Evolutionary conservation across 495 filamentous ascomycete genomes (phyloP).

Genomic region (Bathelium albidoporum): DNA sequence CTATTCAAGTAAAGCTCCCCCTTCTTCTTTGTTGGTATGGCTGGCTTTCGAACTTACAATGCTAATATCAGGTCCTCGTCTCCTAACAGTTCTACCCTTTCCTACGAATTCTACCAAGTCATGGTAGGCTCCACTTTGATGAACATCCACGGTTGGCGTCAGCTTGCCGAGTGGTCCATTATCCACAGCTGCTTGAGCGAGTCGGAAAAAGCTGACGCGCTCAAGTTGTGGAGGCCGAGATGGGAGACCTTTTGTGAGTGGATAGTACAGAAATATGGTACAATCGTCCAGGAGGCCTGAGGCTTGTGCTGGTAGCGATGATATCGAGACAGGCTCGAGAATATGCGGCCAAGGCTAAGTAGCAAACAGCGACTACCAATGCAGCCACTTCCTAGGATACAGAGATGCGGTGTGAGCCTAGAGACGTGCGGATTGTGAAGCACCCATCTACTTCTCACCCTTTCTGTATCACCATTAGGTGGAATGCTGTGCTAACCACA

Average conservation of each 20-base stretch:
- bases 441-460: no score
- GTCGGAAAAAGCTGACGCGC: conserved; percentile 16
- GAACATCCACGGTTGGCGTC: conserved; percentile 31
- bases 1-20: conserved; percentile 29
- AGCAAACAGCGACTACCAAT: conserved; percentile 1
- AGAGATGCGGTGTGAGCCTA: not conserved
- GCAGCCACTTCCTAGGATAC: not conserved
- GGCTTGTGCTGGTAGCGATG: not conserved
- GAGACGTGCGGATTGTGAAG: no score
- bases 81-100: conserved; percentile 25
- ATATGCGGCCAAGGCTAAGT: not conserved
- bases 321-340: not conserved
- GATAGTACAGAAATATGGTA: conserved; percentile 20
- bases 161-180: conserved; percentile 31
- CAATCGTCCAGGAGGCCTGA: conserved; percentile 6
- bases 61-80: conserved; percentile 16
- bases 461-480: no score
- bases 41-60: not conserved
- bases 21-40: conserved; percentile 1
- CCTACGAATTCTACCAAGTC: conserved; percentile 33
- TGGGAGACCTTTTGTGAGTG: conserved; percentile 29
- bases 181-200: conserved; percentile 27
- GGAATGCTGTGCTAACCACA: no score
- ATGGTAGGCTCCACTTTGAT: conserved; percentile 32
- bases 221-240: conserved; percentile 17